Evolutionary conservation across 148 eudicot species (phyloP), one percentile per base, ranked within the genome.

Genomic region (Suaeda aralocaspica): DNA sequence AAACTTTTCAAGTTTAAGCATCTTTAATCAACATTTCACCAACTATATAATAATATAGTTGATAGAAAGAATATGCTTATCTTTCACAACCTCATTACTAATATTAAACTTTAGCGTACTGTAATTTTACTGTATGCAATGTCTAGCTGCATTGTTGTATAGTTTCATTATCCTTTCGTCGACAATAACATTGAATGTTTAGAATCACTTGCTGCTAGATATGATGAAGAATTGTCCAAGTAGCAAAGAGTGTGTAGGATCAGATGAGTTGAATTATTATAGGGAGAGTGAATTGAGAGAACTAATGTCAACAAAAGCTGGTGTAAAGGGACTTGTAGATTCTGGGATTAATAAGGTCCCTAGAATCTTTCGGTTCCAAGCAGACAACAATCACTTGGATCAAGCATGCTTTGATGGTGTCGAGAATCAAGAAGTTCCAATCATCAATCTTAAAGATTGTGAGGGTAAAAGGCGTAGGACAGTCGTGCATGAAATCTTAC

Each of bases 301-400:
- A 15, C 74, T 78, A 25, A 78, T 79, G 2, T 79, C 80, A 9
- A 75, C 84, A 45, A 85, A 78, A 63, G 79, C 77, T 18, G 88
- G 88, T 21, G 86, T 85, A 6, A 85, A 82, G 71, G 88, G 86
- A 12, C 79, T 85, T 1, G 77, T 78, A 7, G 86, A 85, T 44
- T 59, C 84, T 7, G 86, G 88, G 25, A 44, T 82, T 45, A 19
- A 42, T 2, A 52, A 70, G 5, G 61, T 85, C 44, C 88, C 88
- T 4, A 60, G 26, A n/a, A 16, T 82, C 66, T 85, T 80, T 68
- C 66, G 64, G 19, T 59, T 68, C 36, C 49, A 69, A 18, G n/a
- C 56, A 11, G 72, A 75, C 36, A 9, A 3, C 4, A 33, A 72
- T 21, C 34, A 42, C 33, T 56, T 44, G 21, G 68, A 71, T 22